Base-by-base conservation (phyloP, 2,329 filamentous ascomycete species). In the Echinosphaeria canescens region DNA sequence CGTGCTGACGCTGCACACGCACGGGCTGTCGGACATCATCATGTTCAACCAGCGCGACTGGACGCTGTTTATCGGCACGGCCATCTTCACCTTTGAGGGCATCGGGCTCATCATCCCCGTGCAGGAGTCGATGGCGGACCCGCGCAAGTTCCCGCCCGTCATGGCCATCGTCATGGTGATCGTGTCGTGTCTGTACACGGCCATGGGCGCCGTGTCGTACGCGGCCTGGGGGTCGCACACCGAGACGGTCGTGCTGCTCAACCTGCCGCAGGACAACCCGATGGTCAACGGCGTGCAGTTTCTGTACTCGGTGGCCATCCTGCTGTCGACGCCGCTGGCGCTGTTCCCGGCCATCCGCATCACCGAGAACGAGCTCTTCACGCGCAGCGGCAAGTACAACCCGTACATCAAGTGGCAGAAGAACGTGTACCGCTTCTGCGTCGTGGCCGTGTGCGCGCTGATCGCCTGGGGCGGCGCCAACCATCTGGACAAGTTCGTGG, bases 381-480 rank as follows among this genome's bases (percentile, higher is more conserved):
- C 79, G 14, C 65, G 76, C 43, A 92, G 82, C 34, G 84, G 88
- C 38, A 98, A 98, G 51, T 92, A 93, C 54, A 93, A 95, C 44
- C 84, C 82, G 1, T 88, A 80, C 44, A 91, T 98, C 58, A 98
- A 98, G 56, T 98, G 88, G 88, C 79, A 95, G 61, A 98, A 98
- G 69, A 98, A 98, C 39, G 56, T 75, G 18, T 98, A 92, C 57
- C 75, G 88, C 29, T 98, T 95, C 59, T 73, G 85, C 43, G 69
- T 93, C 34, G 88, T 95, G 27, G 66, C 79, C 41, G 50, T 88
- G 14, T 95, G 88, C 42, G 78, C 84, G 1, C 51, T 71, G 31
- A 75, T 98, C 36, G 85, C 85, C 2, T 98, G 82, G 81, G 71
- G 74, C 24, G 88, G 88, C 33, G 85, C 88, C 3, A 78, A 81